A percentile compares a stretch with the other conserved stretches of the same genome.
Evolutionary conservation across 306 rosid species (phyloP).

Genomic region (Cicer chorassanicum): DNA sequence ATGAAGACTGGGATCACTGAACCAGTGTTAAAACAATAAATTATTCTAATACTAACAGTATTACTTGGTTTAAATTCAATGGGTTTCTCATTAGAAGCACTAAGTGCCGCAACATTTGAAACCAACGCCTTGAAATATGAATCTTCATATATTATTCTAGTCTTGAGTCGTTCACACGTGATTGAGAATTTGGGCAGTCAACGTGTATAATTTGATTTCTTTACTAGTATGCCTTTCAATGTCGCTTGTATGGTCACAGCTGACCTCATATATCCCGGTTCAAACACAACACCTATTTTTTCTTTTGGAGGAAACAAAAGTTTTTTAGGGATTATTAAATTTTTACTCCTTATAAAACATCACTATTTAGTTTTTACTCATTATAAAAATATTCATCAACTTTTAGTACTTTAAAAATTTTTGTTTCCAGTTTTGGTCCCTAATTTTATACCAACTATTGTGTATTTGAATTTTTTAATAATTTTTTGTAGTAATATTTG

Average conservation of each 20-base stretch:
- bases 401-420: too few species aligned
- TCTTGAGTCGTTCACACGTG: slow-evolving; percentile 41
- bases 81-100: slow-evolving; percentile 55
- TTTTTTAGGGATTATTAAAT: too few species aligned
- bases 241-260: slow-evolving; percentile 31
- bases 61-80: slow-evolving; percentile 25
- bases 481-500: too few species aligned
- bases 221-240: background rate
- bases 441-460: too few species aligned
- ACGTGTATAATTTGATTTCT: slow-evolving; percentile 22
- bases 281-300: background rate
- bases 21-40: background rate
- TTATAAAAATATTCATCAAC: too few species aligned
- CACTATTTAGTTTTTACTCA: too few species aligned
- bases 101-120: slow-evolving; percentile 57
- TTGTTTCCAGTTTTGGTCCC: too few species aligned
- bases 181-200: slow-evolving; percentile 45
- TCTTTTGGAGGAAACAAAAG: too few species aligned
- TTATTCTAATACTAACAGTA: background rate
- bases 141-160: slow-evolving; percentile 23
- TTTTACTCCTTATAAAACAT: too few species aligned
- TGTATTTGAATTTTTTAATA: too few species aligned
- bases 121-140: background rate
- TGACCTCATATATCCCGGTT: slow-evolving; percentile 28
- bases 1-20: background rate